phyloP scores from a whole-genome alignment of 306 rosid species.

The Prunus davidiana region DNA sequence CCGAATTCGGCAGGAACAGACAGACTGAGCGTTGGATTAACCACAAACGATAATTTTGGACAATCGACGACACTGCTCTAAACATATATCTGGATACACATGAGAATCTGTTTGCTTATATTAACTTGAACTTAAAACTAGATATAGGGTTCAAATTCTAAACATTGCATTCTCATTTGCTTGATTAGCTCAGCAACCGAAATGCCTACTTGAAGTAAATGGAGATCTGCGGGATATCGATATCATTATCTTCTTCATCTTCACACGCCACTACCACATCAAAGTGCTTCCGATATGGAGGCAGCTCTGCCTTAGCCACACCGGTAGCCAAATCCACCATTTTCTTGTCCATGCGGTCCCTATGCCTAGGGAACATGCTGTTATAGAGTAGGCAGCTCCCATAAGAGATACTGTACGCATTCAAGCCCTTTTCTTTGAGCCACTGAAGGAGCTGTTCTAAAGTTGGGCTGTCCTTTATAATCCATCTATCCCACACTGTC shows the following conservation, averaged over 20 bases:
- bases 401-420: slow-evolving; percentile 31
- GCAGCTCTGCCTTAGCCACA: slow-evolving; percentile 33
- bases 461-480: slow-evolving; percentile 27
- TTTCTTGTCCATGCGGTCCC: slow-evolving; percentile 34
- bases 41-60: neutral
- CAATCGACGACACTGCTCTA: neutral
- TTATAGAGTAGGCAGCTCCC: slow-evolving; percentile 37
- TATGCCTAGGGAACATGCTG: slow-evolving; percentile 33
- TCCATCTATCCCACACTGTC: slow-evolving; percentile 43
- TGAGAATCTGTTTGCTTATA: neutral
- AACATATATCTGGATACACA: neutral
- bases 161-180: neutral
- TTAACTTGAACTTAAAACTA: slow-evolving; percentile 7
- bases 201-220: slow-evolving; percentile 34
- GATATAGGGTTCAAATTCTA: slow-evolving; percentile 9
- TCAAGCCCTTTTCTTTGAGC: slow-evolving; percentile 31
- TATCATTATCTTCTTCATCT: slow-evolving; percentile 32
- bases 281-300: slow-evolving; percentile 22
- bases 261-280: slow-evolving; percentile 36
- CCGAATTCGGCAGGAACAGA: neutral
- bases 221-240: slow-evolving; percentile 32
- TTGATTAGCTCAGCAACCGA: neutral
- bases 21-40: neutral
- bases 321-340: slow-evolving; percentile 31
- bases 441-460: slow-evolving; percentile 27